Percentiles rank a stretch among this genome's conserved stretches.
phyloP scores from a whole-genome alignment of 2,329 filamentous ascomycete species.

The Davidsoniella eucalypti region DNA sequence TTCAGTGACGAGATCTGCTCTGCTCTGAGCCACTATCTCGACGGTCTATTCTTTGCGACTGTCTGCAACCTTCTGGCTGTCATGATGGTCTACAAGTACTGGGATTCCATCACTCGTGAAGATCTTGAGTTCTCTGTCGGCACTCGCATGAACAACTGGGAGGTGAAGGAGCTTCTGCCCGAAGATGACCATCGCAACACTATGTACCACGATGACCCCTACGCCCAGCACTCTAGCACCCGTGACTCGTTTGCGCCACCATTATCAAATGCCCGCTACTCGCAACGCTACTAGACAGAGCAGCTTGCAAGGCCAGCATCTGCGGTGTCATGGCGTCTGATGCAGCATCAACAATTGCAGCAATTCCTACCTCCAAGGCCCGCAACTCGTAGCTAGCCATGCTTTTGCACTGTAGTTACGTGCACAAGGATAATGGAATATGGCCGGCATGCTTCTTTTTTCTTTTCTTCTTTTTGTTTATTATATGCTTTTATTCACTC shows the following conservation, averaged over 20 bases:
- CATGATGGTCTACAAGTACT: slow-evolving; percentile 99
- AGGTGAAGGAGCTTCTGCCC: slow-evolving; percentile 78
- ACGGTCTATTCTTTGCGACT: slow-evolving; percentile 87
- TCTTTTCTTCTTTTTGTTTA: neutral
- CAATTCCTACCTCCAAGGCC: too few species aligned
- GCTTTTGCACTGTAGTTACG: too few species aligned
- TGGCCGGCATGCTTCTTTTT: neutral
- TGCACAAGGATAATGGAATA: too few species aligned
- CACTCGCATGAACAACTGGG: slow-evolving; percentile 92
- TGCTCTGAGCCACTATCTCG: slow-evolving; percentile 75
- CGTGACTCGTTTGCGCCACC: slow-evolving; percentile 15
- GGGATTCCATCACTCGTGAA: slow-evolving; percentile 97
- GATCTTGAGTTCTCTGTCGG: slow-evolving; percentile 97
- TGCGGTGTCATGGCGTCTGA: too few species aligned
- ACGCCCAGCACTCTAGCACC: slow-evolving; percentile 26
- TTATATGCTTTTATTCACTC: neutral
- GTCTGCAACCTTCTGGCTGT: slow-evolving; percentile 85
- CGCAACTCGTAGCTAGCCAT: too few species aligned
- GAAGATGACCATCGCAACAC: slow-evolving; percentile 66
- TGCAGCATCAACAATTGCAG: too few species aligned
- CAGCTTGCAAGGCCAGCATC: too few species aligned
- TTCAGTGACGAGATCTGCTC: slow-evolving; percentile 77
- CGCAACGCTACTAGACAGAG: slow-evolving; percentile 11
- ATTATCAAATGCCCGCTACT: slow-evolving; percentile 3
- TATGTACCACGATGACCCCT: slow-evolving; percentile 53